Evolutionary conservation across 495 filamentous ascomycete species (phyloP).

Genomic region (Annulohypoxylon stygium): DNA sequence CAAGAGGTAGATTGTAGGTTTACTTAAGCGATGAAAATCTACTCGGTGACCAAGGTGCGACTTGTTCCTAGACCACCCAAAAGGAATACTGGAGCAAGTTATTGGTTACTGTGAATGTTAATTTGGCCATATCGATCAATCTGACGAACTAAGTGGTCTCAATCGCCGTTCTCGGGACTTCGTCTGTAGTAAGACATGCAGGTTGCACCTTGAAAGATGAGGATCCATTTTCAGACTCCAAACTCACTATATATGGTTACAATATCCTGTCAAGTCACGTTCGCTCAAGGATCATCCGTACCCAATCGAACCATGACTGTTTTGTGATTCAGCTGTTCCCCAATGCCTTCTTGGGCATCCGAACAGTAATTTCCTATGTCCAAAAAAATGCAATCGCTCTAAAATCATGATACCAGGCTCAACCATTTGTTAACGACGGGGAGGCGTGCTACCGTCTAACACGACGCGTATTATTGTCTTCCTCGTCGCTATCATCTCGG

Average conservation of each 20-base stretch:
- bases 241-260: slow-evolving; percentile 30
- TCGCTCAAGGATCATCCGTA: slow-evolving; percentile 6
- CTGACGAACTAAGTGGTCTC: neutral
- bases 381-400: slow-evolving; percentile 2
- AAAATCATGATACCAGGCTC: slow-evolving; percentile 3
- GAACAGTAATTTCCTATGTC: neutral
- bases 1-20: neutral
- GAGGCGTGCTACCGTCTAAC: slow-evolving; percentile 31
- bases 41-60: neutral
- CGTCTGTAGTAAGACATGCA: neutral
- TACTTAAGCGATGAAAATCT: neutral
- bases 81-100: neutral
- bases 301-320: neutral
- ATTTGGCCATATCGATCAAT: neutral
- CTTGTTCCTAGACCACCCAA: neutral
- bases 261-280: slow-evolving; percentile 14
- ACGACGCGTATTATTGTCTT: slow-evolving; percentile 48
- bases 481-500: slow-evolving; percentile 82
- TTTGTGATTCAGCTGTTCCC: neutral
- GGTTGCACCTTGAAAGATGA: slow-evolving; percentile 11
- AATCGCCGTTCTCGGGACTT: neutral
- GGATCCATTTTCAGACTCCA: slow-evolving; percentile 19
- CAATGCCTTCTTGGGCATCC: neutral
- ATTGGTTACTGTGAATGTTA: neutral
- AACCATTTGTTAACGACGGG: neutral